A percentile compares a stretch with the other conserved stretches of the same genome.
phyloP scores from a whole-genome alignment of 345 rosid genomes.

The Durio zibethinus region DNA sequence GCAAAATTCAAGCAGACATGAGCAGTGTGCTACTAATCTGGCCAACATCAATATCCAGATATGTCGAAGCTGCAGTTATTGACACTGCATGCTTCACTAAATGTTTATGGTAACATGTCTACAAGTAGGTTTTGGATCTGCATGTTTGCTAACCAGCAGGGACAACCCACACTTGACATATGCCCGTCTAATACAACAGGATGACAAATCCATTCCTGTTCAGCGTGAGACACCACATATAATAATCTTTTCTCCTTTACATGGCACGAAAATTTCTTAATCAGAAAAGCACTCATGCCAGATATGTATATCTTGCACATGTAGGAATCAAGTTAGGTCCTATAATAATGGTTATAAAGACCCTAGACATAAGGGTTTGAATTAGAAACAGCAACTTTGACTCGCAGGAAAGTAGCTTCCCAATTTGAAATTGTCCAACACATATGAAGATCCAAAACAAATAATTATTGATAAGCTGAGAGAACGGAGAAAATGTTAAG shows the following conservation, averaged over 20 bases:
- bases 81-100: neutral
- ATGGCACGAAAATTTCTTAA: no score
- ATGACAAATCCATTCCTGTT: neutral
- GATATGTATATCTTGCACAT: neutral
- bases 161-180: neutral
- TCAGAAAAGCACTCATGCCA: neutral
- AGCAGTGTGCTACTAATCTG: neutral
- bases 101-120: neutral
- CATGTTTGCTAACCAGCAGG: neutral
- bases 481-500: neutral
- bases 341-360: neutral
- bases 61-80: neutral
- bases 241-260: neutral
- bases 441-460: neutral
- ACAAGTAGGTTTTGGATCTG: neutral
- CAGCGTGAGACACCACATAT: neutral
- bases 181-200: neutral
- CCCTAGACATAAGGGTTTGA: neutral
- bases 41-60: neutral
- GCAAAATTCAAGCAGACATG: neutral
- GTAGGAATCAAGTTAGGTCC: neutral
- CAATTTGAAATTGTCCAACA: neutral
- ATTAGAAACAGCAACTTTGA: neutral
- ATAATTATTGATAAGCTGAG: neutral
- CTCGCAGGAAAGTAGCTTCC: slow-evolving; percentile 5